phyloP scores from a whole-genome alignment of 2,329 filamentous ascomycete genomes.

The Endoconidiophora laricicola region DNA sequence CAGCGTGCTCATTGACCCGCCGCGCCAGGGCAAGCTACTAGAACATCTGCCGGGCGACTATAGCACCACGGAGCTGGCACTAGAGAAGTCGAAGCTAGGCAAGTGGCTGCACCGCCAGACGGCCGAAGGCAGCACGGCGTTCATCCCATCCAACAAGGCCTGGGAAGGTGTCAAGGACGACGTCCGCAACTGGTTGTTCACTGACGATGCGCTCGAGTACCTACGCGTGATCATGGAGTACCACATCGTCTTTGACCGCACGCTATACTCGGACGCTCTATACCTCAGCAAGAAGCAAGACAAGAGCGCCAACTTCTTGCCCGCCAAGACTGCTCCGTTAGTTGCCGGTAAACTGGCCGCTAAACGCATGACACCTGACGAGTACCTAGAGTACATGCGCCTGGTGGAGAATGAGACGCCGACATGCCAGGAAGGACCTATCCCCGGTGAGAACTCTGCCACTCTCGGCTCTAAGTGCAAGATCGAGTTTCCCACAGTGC shows the following conservation, averaged over 20 bases:
- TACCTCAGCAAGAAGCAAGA: constrained; percentile 28
- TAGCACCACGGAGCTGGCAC: constrained; percentile 60
- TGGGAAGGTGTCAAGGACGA: constrained; percentile 56
- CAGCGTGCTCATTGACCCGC: constrained; percentile 60
- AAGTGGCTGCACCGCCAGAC: constrained; percentile 38
- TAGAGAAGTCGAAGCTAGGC: constrained; percentile 56
- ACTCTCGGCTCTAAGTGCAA: constrained; percentile 8
- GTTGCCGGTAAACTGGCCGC: not conserved
- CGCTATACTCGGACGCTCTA: constrained; percentile 69
- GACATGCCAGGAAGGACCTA: constrained; percentile 7
- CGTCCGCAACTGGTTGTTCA: constrained; percentile 77
- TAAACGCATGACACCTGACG: constrained; percentile 14
- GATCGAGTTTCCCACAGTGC: constrained; percentile 32
- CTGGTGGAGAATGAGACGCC: not conserved
- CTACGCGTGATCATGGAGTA: constrained; percentile 65
- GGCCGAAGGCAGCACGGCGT: constrained; percentile 53
- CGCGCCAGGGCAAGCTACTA: constrained; percentile 34
- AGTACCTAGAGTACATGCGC: constrained; percentile 9
- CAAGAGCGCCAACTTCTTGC: not conserved
- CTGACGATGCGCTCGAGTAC: constrained; percentile 54
- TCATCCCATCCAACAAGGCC: constrained; percentile 68
- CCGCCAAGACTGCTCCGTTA: not conserved
- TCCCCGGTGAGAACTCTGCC: constrained; percentile 3
- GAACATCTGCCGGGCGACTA: constrained; percentile 58
- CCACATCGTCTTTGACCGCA: constrained; percentile 56